Conservation (phyloP, 495 filamentous ascomycete genomes). For the Evernia prunastri region DNA sequence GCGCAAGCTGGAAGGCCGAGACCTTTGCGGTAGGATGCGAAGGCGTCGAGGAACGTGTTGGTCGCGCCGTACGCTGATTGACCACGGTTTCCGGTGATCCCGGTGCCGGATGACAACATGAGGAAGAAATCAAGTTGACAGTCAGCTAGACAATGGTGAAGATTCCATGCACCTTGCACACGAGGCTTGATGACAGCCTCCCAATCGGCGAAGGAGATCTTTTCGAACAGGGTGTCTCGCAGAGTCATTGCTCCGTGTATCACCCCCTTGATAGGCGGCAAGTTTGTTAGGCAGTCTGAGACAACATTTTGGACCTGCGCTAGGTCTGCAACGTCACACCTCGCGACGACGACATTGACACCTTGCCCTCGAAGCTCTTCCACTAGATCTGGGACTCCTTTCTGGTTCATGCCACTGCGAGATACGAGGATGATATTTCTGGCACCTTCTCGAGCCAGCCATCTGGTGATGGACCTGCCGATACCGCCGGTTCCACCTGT, state of each 20-base stretch:
- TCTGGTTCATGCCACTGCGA: slow-evolving; percentile 22
- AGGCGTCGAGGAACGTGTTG: slow-evolving; percentile 38
- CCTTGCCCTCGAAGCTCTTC: slow-evolving; percentile 13
- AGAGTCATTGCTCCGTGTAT: slow-evolving; percentile 40
- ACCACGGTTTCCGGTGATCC: slow-evolving; percentile 25
- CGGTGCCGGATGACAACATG: slow-evolving; percentile 18
- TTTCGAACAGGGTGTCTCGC: slow-evolving; percentile 46
- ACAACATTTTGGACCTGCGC: slow-evolving; percentile 8
- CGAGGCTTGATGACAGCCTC: slow-evolving; percentile 45
- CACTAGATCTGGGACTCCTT: slow-evolving; percentile 24
- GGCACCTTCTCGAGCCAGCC: slow-evolving; percentile 51
- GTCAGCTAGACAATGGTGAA: slow-evolving; percentile 35
- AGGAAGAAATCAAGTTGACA: slow-evolving; percentile 33
- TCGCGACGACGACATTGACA: slow-evolving; percentile 25
- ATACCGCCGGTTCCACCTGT: slow-evolving; percentile 56
- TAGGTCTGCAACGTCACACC: slow-evolving; percentile 37
- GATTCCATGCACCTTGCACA: slow-evolving; percentile 42
- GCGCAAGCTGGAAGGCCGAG: slow-evolving; percentile 32
- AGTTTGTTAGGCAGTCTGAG: slow-evolving; percentile 22
- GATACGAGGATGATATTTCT: slow-evolving; percentile 49
- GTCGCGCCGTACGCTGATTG: slow-evolving; percentile 42
- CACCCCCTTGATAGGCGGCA: slow-evolving; percentile 49
- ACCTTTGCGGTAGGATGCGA: slow-evolving; percentile 32
- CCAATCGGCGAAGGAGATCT: slow-evolving; percentile 47
- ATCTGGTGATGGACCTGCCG: slow-evolving; percentile 44